Evolutionary conservation across 176 grass and related monocot species (phyloP).

Genomic region (Zea luxurians): DNA sequence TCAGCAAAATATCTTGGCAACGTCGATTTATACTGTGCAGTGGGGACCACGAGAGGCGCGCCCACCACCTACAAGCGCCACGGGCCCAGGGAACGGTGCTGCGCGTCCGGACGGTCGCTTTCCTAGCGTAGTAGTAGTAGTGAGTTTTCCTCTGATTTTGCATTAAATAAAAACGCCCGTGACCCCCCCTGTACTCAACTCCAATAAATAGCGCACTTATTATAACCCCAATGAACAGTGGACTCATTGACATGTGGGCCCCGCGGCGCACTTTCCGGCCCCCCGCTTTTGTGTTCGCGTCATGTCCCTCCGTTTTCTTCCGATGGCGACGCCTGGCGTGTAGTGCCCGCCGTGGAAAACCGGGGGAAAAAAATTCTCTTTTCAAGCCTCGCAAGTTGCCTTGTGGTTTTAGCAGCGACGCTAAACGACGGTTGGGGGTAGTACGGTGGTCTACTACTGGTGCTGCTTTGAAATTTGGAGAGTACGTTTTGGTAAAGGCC

Average conservation of each 20-base stretch:
- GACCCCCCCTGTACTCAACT: background rate
- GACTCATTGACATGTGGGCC: background rate
- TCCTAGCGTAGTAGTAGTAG: background rate
- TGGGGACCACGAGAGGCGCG: background rate
- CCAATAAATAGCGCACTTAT: background rate
- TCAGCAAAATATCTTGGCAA: conserved; percentile 30
- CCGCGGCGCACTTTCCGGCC: background rate
- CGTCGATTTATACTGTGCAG: background rate
- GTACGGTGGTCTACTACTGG: background rate
- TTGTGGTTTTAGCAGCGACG: background rate
- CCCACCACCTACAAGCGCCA: background rate
- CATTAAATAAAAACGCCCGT: conserved; percentile 7
- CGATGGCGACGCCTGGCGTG: background rate
- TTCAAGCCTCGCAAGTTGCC: background rate
- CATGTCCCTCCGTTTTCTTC: background rate
- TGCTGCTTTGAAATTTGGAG: background rate
- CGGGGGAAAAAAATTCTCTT: background rate
- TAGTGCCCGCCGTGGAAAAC: no score
- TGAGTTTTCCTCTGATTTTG: background rate
- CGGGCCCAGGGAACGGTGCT: conserved; percentile 22
- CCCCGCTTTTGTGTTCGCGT: background rate
- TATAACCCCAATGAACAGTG: background rate
- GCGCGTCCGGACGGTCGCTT: conserved; percentile 11
- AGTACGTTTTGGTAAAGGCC: background rate
- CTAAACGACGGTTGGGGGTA: background rate